Evolutionary conservation across 768 basidiomycete genomes (phyloP).

Genomic region (Mycena metata): DNA sequence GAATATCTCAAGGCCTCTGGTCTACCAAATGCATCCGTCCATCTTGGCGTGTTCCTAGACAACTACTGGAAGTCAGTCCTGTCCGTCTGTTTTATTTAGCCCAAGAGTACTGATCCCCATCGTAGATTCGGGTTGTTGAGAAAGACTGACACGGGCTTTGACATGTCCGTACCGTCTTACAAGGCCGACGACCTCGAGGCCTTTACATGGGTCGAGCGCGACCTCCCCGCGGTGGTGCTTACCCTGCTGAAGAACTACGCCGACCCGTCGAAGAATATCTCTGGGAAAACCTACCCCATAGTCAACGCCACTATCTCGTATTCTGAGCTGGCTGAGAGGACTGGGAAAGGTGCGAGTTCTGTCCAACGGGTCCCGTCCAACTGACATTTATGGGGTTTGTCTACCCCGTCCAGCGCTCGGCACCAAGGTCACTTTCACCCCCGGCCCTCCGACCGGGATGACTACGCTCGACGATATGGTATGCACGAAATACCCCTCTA

Average conservation of each 20-base stretch:
- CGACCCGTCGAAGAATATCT: slow-evolving; percentile 7
- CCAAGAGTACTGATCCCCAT: no score
- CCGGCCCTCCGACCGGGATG: background rate
- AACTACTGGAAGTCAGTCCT: background rate
- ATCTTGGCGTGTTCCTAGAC: slow-evolving; percentile 10
- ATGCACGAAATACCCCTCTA: background rate
- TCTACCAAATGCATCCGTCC: background rate
- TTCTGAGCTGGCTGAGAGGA: slow-evolving; percentile 2
- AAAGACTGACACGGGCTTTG: background rate
- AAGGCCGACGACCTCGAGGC: background rate
- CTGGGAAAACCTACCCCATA: slow-evolving; percentile 15
- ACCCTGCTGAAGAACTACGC: slow-evolving; percentile 11
- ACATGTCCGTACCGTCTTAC: background rate
- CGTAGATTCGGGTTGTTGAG: background rate
- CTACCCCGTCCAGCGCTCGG: slow-evolving; percentile 37
- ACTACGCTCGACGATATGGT: slow-evolving; percentile 12
- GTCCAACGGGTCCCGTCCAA: background rate
- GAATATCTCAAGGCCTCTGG: slow-evolving; percentile 7
- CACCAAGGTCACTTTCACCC: slow-evolving; percentile 15
- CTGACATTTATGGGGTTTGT: background rate
- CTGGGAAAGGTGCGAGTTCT: background rate
- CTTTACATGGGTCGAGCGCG: slow-evolving; percentile 11
- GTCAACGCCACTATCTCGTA: slow-evolving; percentile 12
- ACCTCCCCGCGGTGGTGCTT: no score
- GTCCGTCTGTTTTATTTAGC: background rate